phyloP scores from a whole-genome alignment of 1,284 basidiomycete species.

The Entoloma clypeatum region DNA sequence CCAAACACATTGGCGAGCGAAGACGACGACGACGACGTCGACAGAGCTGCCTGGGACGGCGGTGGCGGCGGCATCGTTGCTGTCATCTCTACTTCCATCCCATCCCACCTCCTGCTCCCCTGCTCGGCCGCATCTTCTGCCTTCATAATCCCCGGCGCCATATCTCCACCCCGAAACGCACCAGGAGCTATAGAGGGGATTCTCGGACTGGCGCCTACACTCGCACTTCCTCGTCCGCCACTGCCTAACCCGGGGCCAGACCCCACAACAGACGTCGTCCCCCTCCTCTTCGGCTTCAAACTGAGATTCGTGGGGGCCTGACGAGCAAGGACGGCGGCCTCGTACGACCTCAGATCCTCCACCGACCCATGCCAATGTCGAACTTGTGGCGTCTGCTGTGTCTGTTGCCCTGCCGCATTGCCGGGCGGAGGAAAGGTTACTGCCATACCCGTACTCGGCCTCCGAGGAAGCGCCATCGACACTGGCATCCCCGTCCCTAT shows the following conservation, averaged over 20 bases:
- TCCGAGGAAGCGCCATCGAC: slow-evolving; percentile 22
- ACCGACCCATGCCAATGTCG: slow-evolving; percentile 33
- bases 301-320: slow-evolving; percentile 54
- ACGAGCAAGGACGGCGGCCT: slow-evolving; percentile 68
- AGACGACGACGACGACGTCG: slow-evolving; percentile 13
- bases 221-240: background rate
- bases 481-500: too few species aligned
- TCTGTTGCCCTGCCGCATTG: slow-evolving; percentile 8
- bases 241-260: background rate
- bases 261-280: background rate
- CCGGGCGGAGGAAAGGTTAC: too few species aligned
- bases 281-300: slow-evolving; percentile 29
- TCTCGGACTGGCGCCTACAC: slow-evolving; percentile 8
- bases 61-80: background rate
- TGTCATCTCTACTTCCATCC: too few species aligned
- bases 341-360: slow-evolving; percentile 68
- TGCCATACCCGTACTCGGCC: background rate
- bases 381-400: slow-evolving; percentile 38
- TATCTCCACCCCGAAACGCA: background rate
- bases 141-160: background rate
- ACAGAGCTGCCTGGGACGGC: background rate
- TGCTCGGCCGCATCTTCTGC: background rate
- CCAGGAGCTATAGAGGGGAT: background rate
- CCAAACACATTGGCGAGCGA: slow-evolving; percentile 26
- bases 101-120: slow-evolving; percentile 1